Evolutionary conservation across 2,329 filamentous ascomycete species (phyloP).

Genomic region (Pestalotiopsis sp.): DNA sequence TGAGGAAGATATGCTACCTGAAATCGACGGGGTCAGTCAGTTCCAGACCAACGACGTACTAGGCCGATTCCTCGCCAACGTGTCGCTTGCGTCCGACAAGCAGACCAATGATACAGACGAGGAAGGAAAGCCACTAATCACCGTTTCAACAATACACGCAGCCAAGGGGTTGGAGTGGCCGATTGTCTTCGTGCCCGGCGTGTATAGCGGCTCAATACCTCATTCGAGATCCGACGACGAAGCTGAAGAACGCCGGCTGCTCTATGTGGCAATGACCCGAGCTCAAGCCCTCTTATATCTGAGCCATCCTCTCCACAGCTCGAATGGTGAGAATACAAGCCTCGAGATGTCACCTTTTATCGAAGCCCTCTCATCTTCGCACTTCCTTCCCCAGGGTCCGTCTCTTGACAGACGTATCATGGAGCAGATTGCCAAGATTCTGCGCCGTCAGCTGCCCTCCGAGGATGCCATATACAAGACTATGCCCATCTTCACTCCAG

Average conservation of each 20-base stretch:
- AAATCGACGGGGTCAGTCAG: slow-evolving; percentile 74
- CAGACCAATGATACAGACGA: slow-evolving; percentile 64
- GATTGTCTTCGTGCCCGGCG: slow-evolving; percentile 87
- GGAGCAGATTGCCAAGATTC: slow-evolving; percentile 69
- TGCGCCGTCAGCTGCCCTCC: slow-evolving; percentile 64
- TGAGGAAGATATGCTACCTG: slow-evolving; percentile 61
- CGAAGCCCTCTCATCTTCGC: slow-evolving; percentile 39
- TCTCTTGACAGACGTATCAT: slow-evolving; percentile 66
- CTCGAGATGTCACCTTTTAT: slow-evolving; percentile 76
- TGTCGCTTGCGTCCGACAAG: slow-evolving; percentile 81
- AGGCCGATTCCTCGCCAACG: slow-evolving; percentile 84
- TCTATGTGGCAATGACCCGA: slow-evolving; percentile 97
- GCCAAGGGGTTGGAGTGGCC: slow-evolving; percentile 98
- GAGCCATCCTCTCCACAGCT: slow-evolving; percentile 74
- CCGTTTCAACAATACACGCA: slow-evolving; percentile 94
- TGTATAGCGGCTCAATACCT: slow-evolving; percentile 88
- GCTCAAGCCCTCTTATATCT: slow-evolving; percentile 86
- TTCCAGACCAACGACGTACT: slow-evolving; percentile 65
- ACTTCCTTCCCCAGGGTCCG: slow-evolving; percentile 62
- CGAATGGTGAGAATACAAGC: slow-evolving; percentile 57
- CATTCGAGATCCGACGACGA: slow-evolving; percentile 84
- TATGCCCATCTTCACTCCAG: slow-evolving; percentile 55
- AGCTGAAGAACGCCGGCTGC: slow-evolving; percentile 82
- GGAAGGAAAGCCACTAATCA: slow-evolving; percentile 67
- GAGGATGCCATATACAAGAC: slow-evolving; percentile 55